A percentile compares a stretch with the other conserved stretches of the same genome.
phyloP scores from a whole-genome alignment of 345 rosid species.

The Stellera chamaejasme region DNA sequence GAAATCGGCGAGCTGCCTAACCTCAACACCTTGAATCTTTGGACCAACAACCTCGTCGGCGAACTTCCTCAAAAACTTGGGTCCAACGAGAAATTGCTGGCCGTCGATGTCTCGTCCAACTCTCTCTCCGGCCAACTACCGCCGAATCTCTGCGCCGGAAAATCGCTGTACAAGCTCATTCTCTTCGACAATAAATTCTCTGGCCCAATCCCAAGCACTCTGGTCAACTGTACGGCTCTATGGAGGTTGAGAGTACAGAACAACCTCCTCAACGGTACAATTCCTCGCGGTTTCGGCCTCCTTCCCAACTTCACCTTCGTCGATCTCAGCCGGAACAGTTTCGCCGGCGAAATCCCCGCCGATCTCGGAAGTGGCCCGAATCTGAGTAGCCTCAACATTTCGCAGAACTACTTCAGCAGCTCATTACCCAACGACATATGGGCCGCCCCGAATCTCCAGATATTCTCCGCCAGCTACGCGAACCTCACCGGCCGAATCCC shows the following conservation, averaged over 20 bases:
- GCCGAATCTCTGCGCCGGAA: conserved; percentile 62
- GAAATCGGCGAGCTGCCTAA: conserved; percentile 55
- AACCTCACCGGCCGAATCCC: conserved; percentile 56
- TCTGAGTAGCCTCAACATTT: conserved; percentile 71
- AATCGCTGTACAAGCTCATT: conserved; percentile 63
- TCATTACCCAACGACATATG: conserved; percentile 52
- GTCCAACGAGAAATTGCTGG: conserved; percentile 43
- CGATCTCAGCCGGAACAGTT: conserved; percentile 67
- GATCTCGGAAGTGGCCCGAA: conserved; percentile 57
- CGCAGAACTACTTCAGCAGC: conserved; percentile 44
- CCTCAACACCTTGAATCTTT: conserved; percentile 44
- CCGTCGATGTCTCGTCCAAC: conserved; percentile 72
- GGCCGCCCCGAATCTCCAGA: conserved; percentile 56
- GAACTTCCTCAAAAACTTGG: conserved; percentile 70
- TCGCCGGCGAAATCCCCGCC: conserved; percentile 53
- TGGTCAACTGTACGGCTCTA: conserved; percentile 54
- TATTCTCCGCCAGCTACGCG: conserved; percentile 63
- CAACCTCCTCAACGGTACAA: conserved; percentile 58
- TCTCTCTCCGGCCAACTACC: conserved; percentile 72
- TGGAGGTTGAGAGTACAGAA: conserved; percentile 58
- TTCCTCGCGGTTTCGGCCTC: conserved; percentile 66
- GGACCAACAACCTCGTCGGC: conserved; percentile 74
- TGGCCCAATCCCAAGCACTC: conserved; percentile 39
- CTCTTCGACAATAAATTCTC: conserved; percentile 73
- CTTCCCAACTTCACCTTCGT: conserved; percentile 52